phyloP scores from a whole-genome alignment of 192 early-diverging fungal genomes.

The Spizellomyces sp. region DNA sequence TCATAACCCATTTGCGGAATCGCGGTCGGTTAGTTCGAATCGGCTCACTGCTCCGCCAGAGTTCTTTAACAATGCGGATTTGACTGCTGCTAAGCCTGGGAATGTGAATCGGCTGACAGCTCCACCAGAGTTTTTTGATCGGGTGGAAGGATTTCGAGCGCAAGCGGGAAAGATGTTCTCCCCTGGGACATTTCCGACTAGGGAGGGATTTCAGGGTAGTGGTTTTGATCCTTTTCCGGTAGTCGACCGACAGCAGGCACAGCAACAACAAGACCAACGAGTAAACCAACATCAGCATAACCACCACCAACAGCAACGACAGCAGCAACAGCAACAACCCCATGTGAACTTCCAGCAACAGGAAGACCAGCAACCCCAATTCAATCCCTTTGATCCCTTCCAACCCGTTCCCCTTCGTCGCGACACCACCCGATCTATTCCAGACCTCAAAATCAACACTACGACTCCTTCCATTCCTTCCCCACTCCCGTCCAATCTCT shows the following conservation, averaged over 20 bases:
- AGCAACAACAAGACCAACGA: not conserved
- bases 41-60: constrained; percentile 22
- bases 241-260: not conserved
- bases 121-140: constrained; percentile 16
- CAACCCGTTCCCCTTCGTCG: not conserved
- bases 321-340: constrained; percentile 4
- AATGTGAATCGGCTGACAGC: constrained; percentile 10
- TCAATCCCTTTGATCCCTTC: constrained; percentile 25
- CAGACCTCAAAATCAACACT: constrained; percentile 21
- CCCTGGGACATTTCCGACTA: not conserved
- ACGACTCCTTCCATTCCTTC: not conserved
- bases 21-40: not conserved
- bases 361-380: not conserved
- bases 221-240: not conserved
- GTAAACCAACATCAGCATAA: not conserved
- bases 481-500: constrained; percentile 8
- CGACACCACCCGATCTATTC: constrained; percentile 21
- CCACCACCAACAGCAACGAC: constrained; percentile 1
- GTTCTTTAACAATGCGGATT: constrained; percentile 16
- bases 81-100: not conserved
- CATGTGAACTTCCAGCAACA: not conserved
- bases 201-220: not conserved
- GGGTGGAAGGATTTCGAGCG: not conserved
- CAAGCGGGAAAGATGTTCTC: too few relatives aligned
- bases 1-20: constrained; percentile 20